Base-by-base conservation (phyloP, 2,329 filamentous ascomycete genomes). In the Colletotrichum horii region DNA sequence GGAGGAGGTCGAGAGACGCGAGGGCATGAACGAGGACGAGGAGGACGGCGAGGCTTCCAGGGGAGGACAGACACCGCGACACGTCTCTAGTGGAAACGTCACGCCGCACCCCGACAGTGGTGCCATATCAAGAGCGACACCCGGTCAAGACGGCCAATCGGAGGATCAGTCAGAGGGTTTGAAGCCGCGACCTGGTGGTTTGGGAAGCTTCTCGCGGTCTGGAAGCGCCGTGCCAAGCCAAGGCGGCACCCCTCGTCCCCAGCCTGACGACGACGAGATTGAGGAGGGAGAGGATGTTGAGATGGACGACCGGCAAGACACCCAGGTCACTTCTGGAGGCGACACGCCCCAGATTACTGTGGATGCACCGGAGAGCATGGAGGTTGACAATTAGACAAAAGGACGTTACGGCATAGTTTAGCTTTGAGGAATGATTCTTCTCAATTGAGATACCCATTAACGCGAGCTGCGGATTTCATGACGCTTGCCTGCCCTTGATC, bases 1-100 rank as follows among this genome's bases (percentile, higher is more conserved):
- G 86, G 96, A 98, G 83, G 96, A 98, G 85, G 95, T 97, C 0
- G 96, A 98, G 85, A 89, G 95, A 56, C 91, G 95, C 70, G 95
- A 97, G 83, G 95, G 95, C 34, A 95, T 95, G 92, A 91, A 92
- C 72, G 92, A 92, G 78, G 93, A 92, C 64, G 91, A 93, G 79
- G 92, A 93, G 34, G 88, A 89, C 16, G 90, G 84, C 8, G 89
- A 89, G 70, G 84, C 84, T 5, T 83, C 85, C 26, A 81, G 84
- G 36, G 85, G 84, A 3, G 89, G 87, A 14, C 85, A 87, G 60
- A 91, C 89, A 48, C 89, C 90, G 4, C 82, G 87, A 69, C 86
- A 87, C 36, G 90, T 87, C 28, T 84, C 83, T 3, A 90, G 88
- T 71, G 88, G 87, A 9, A 89, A 91, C 71, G 86, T 83, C n/a